These are phyloP conservation scores for Pneumocystis carinii DNA, from an alignment of 1,139 yeast species.

Conservation along the genomic window DNA sequence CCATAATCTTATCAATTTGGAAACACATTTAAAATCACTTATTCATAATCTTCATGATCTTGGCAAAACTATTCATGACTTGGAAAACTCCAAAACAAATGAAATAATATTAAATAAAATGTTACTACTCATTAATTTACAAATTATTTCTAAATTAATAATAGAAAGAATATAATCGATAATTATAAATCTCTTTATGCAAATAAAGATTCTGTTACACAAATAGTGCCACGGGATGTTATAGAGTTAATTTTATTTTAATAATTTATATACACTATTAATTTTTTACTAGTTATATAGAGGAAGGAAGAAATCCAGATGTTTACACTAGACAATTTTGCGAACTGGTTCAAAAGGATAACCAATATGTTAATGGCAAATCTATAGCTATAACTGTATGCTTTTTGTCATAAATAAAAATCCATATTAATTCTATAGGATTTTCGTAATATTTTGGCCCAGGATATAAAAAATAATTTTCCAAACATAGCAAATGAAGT, in stretches of 20 bases:
- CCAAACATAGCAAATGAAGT: constrained; percentile 52
- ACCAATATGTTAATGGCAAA: constrained; percentile 78
- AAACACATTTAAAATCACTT: not conserved
- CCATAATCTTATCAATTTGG: not conserved
- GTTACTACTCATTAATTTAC: not conserved
- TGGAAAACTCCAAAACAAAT: not conserved
- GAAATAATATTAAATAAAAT: not conserved
- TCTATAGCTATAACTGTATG: constrained; percentile 24
- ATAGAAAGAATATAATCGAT: not conserved
- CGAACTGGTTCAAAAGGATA: constrained; percentile 76
- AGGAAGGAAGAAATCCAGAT: constrained; percentile 93
- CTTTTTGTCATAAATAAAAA: not conserved
- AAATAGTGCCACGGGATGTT: not conserved
- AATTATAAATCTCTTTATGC: not conserved
- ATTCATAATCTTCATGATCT: not conserved
- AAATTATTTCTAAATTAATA: not conserved
- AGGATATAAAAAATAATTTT: constrained; percentile 55
- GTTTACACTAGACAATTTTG: constrained; percentile 92
- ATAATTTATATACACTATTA: not conserved
- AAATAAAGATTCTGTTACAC: not conserved
- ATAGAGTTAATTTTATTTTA: not conserved
- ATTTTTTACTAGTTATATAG: constrained; percentile 36
- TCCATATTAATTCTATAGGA: constrained; percentile 11
- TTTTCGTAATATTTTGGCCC: constrained; percentile 48
- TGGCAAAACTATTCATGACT: not conserved